Evolutionary conservation across 2,329 filamentous ascomycete genomes (phyloP).

Genomic region (Neopestalotiopsis sp.): DNA sequence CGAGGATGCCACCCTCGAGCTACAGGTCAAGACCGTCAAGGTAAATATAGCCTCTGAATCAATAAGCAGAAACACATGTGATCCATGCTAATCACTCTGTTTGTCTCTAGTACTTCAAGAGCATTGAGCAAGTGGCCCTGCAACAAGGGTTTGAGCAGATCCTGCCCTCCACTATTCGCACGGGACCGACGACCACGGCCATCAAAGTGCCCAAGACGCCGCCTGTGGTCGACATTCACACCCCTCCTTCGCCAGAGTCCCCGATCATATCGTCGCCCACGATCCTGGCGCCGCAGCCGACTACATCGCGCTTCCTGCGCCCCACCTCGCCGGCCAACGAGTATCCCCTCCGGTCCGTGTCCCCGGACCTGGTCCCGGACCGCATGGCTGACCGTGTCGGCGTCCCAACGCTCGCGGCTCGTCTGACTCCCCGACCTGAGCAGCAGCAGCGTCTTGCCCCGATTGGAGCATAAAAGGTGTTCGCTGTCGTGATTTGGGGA

Average conservation of each 20-base stretch:
- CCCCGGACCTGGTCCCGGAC: slow-evolving; percentile 66
- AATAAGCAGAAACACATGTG: background rate
- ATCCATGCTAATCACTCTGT: too few species aligned
- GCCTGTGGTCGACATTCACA: slow-evolving; percentile 48
- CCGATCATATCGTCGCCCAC: slow-evolving; percentile 41
- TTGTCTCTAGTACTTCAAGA: slow-evolving; percentile 68
- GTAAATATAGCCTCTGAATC: slow-evolving; percentile 38
- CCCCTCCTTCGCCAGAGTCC: slow-evolving; percentile 17
- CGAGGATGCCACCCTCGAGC: slow-evolving; percentile 76
- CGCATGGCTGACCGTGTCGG: slow-evolving; percentile 65
- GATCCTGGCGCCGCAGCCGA: slow-evolving; percentile 60
- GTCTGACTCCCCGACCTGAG: slow-evolving; percentile 39
- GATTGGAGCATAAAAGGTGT: slow-evolving; percentile 22
- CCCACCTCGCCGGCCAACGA: slow-evolving; percentile 58
- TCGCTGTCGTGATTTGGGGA: background rate
- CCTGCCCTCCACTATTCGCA: slow-evolving; percentile 61
- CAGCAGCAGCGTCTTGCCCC: slow-evolving; percentile 27
- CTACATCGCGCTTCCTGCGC: slow-evolving; percentile 60
- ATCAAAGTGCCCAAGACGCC: slow-evolving; percentile 32
- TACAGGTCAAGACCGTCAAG: slow-evolving; percentile 77
- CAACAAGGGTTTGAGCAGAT: slow-evolving; percentile 64
- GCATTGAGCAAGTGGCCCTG: slow-evolving; percentile 68
- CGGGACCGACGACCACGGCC: slow-evolving; percentile 44
- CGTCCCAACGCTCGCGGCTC: slow-evolving; percentile 47
- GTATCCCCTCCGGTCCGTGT: slow-evolving; percentile 60